A percentile compares a stretch with the other conserved stretches of the same genome.
These are phyloP conservation scores for Hirsutella minnesotensis DNA, from an alignment of 2,329 filamentous ascomycete species.

Conservation along the genomic window DNA sequence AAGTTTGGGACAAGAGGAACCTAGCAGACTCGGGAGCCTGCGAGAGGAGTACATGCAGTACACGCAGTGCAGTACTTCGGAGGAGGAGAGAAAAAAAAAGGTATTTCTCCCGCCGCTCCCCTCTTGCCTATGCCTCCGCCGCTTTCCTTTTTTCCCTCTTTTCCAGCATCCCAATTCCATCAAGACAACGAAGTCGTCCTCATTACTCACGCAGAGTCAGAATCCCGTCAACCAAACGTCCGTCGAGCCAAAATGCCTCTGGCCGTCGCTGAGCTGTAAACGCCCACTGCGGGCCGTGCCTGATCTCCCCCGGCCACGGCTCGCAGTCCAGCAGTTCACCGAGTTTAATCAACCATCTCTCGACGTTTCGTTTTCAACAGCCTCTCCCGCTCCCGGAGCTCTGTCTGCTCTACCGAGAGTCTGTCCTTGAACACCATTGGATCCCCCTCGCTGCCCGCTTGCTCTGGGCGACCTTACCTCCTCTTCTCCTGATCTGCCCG, in stretches of 20 bases:
- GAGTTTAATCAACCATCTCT: conserved; percentile 42
- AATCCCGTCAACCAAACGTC: conserved; percentile 41
- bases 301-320: conserved; percentile 33
- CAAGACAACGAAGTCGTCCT: conserved; percentile 56
- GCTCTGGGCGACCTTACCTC: conserved; percentile 13
- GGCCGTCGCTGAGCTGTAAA: conserved; percentile 88
- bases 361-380: conserved; percentile 58
- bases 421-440: conserved; percentile 24
- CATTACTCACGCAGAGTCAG: conserved; percentile 11
- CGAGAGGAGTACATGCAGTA: no score
- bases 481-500: neutral
- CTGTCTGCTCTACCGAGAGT: conserved; percentile 20
- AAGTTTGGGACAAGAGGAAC: conserved; percentile 6
- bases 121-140: neutral
- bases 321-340: conserved; percentile 80
- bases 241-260: conserved; percentile 60
- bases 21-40: conserved; percentile 1
- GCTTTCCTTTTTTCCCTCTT: conserved; percentile 10
- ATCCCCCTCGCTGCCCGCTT: conserved; percentile 18
- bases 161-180: conserved; percentile 6
- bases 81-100: neutral
- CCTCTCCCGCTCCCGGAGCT: conserved; percentile 34
- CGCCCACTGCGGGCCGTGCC: conserved; percentile 61
- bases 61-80: no score
- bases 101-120: conserved; percentile 8